Evolutionary conservation across 1,139 yeast genomes (phyloP).

Genomic region (Zygosaccharomyces pseudobailii): DNA sequence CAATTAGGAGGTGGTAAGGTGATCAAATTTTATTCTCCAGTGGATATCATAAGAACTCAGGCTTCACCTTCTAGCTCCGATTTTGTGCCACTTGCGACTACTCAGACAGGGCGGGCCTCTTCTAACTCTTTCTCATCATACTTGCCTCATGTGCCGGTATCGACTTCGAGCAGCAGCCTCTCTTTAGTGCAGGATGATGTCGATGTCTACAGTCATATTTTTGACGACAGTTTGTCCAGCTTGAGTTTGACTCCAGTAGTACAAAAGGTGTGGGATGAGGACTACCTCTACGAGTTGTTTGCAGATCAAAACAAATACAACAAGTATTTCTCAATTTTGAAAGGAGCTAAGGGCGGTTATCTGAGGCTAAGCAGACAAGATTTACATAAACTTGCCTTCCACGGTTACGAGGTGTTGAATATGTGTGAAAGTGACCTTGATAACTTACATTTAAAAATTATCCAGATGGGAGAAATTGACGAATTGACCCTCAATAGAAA

Average conservation of each 20-base stretch:
- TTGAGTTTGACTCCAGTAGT: slow-evolving; percentile 19
- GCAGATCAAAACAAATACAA: slow-evolving; percentile 14
- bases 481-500: slow-evolving; percentile 18
- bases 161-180: slow-evolving; percentile 16
- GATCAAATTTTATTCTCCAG: slow-evolving; percentile 10
- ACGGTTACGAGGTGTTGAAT: slow-evolving; percentile 19
- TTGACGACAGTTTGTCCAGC: slow-evolving; percentile 20
- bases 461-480: slow-evolving; percentile 32
- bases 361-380: slow-evolving; percentile 20
- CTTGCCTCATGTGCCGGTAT: slow-evolving; percentile 17
- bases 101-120: slow-evolving; percentile 14
- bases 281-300: slow-evolving; percentile 1
- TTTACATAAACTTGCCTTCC: slow-evolving; percentile 15
- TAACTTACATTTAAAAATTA: slow-evolving; percentile 24
- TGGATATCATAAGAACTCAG: slow-evolving; percentile 6
- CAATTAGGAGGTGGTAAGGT: not conserved
- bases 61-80: slow-evolving; percentile 5
- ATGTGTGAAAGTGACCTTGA: slow-evolving; percentile 13
- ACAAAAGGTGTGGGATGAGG: slow-evolving; percentile 16
- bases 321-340: slow-evolving; percentile 24
- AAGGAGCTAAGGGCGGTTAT: slow-evolving; percentile 32
- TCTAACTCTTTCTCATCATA: slow-evolving; percentile 27
- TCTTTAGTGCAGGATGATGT: slow-evolving; percentile 26
- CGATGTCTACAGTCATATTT: slow-evolving; percentile 27
- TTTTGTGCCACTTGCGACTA: slow-evolving; percentile 5